A percentile compares a stretch with the other conserved stretches of the same genome.
Conservation (phyloP, 2,329 filamentous ascomycete species). For the Sphaerostilbella broomeana region DNA sequence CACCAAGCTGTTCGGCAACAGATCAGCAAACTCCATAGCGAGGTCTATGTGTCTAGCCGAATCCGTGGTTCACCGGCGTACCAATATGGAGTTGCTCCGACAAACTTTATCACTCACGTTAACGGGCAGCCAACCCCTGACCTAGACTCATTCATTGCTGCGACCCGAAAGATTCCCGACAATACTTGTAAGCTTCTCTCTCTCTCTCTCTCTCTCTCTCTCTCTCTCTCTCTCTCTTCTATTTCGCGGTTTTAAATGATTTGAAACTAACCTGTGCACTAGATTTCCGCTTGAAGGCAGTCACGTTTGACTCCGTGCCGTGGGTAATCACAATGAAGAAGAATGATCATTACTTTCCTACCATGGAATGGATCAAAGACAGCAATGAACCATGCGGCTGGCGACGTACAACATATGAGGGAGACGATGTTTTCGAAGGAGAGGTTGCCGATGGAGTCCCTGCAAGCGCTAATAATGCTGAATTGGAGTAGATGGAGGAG, state of each 20-base stretch:
- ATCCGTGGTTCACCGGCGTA: conserved; percentile 77
- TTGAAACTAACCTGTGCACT: conserved; percentile 15
- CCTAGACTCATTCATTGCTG: conserved; percentile 69
- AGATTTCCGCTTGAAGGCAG: conserved; percentile 94
- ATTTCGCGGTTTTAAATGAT: not conserved
- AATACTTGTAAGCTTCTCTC: conserved; percentile 66
- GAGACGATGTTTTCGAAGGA: conserved; percentile 44
- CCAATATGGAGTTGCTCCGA: conserved; percentile 87
- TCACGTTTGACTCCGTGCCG: conserved; percentile 96
- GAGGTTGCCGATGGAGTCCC: conserved; percentile 47
- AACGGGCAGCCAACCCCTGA: conserved; percentile 83
- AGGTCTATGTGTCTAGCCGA: conserved; percentile 89
- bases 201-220: not conserved
- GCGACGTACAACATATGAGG: conserved; percentile 57
- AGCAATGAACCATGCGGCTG: conserved; percentile 52
- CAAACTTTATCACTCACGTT: conserved; percentile 95
- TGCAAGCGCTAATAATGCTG: conserved; percentile 36
- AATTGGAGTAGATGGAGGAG: conserved; percentile 30
- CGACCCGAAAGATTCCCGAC: conserved; percentile 82
- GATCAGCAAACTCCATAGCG: conserved; percentile 91
- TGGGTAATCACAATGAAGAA: conserved; percentile 99
- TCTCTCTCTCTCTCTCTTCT: not conserved
- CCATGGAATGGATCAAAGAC: conserved; percentile 64
- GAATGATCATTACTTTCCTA: conserved; percentile 91
- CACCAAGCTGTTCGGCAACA: conserved; percentile 96